Conservation (phyloP, 1,284 basidiomycete species). For the Ceratobasidium papillatum region DNA sequence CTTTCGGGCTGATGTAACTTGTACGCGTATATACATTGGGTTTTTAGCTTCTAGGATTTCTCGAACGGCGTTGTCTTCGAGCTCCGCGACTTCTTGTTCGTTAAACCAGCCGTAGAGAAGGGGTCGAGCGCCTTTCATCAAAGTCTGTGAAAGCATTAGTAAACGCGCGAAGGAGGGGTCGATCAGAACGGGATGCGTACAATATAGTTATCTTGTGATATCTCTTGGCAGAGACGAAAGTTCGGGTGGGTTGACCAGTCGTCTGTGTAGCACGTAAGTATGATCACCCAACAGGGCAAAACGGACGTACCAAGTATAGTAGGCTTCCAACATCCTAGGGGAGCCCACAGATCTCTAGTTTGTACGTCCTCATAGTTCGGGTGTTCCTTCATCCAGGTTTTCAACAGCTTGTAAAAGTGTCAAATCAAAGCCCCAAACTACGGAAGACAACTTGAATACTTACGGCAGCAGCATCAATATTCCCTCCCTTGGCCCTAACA, state of each 20-base stretch:
- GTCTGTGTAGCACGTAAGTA: not conserved
- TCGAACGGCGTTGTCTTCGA: slow-evolving; percentile 19
- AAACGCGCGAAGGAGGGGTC: not conserved
- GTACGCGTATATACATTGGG: slow-evolving; percentile 26
- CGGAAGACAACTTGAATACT: not conserved
- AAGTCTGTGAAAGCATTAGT: not conserved
- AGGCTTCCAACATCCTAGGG: slow-evolving; percentile 3
- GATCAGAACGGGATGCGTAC: not conserved
- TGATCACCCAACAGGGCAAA: not conserved
- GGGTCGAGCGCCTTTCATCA: slow-evolving; percentile 9
- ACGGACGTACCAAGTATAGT: slow-evolving; percentile 4
- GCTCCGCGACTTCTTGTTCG: slow-evolving; percentile 20
- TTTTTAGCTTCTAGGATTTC: not conserved
- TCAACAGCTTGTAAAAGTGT: slow-evolving; percentile 2
- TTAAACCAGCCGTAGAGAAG: slow-evolving; percentile 19
- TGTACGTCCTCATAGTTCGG: slow-evolving; percentile 18
- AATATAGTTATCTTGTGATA: slow-evolving; percentile 12
- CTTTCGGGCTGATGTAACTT: slow-evolving; percentile 15
- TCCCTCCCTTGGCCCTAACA: slow-evolving; percentile 35
- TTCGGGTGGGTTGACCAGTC: slow-evolving; percentile 19
- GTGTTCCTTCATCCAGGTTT: slow-evolving; percentile 31
- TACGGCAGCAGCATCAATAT: slow-evolving; percentile 27
- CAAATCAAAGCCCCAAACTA: not conserved
- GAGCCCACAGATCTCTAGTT: slow-evolving; percentile 11
- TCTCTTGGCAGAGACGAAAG: not conserved